phyloP scores from a whole-genome alignment of 805 yeast species.

The Saccharomyces mikatae region DNA sequence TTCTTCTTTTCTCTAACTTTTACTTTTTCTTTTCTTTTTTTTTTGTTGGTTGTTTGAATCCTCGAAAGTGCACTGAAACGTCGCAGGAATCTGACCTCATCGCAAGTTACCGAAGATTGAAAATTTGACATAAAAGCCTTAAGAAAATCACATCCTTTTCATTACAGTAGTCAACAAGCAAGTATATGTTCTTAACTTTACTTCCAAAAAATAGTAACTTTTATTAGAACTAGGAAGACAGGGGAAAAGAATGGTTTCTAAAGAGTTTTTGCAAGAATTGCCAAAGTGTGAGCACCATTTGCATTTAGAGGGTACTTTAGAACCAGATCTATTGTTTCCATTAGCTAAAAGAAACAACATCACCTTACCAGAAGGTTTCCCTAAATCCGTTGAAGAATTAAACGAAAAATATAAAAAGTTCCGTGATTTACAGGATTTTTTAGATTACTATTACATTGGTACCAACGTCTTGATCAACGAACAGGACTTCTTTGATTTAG shows the following conservation, averaged over 20 bases:
- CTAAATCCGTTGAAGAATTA: slow-evolving; percentile 49
- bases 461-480: slow-evolving; percentile 65
- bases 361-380: slow-evolving; percentile 53
- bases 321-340: slow-evolving; percentile 64
- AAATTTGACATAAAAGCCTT: neutral
- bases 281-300: slow-evolving; percentile 87
- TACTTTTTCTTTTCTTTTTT: neutral
- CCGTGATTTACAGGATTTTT: slow-evolving; percentile 65
- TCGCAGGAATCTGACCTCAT: neutral
- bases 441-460: slow-evolving; percentile 73
- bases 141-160: neutral
- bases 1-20: neutral
- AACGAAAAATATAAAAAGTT: slow-evolving; percentile 53
- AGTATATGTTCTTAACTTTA: neutral
- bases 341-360: slow-evolving; percentile 60
- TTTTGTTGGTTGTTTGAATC: neutral
- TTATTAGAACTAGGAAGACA: neutral
- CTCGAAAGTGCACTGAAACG: neutral
- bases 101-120: neutral
- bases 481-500: slow-evolving; percentile 67
- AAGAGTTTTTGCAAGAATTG: slow-evolving; percentile 50
- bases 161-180: neutral
- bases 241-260: slow-evolving; percentile 9
- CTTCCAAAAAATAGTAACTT: neutral
- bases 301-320: slow-evolving; percentile 76